Evolutionary conservation across 306 rosid genomes (phyloP).

Genomic region (Oemleria cerasiformis): DNA sequence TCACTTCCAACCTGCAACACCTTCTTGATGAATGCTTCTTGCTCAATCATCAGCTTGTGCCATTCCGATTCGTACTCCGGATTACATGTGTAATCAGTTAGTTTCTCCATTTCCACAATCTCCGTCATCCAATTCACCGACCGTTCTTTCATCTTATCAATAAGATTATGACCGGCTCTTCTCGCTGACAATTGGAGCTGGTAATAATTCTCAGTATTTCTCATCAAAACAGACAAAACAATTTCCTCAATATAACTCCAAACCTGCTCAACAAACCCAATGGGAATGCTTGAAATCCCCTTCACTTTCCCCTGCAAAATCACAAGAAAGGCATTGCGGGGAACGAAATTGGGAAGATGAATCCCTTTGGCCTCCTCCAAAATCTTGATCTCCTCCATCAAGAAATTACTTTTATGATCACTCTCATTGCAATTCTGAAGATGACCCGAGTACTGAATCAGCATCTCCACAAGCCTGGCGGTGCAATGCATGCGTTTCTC

Average conservation of each 20-base stretch:
- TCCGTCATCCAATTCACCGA: not conserved
- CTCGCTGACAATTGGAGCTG: not conserved
- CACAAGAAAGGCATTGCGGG: not conserved
- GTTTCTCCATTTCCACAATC: constrained; percentile 14
- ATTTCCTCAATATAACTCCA: constrained; percentile 2
- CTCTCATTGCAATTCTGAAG: not conserved
- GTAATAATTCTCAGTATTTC: not conserved
- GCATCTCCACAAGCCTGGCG: constrained; percentile 35
- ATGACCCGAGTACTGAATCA: not conserved
- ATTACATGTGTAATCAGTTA: not conserved
- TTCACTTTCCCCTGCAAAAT: not conserved
- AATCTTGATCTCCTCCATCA: constrained; percentile 25
- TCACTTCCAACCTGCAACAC: accelerated
- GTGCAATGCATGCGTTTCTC: constrained; percentile 36
- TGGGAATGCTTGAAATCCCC: not conserved
- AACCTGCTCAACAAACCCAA: not conserved
- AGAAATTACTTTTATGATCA: constrained; percentile 22
- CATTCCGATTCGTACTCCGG: not conserved
- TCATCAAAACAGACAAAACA: not conserved
- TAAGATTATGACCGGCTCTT: not conserved
- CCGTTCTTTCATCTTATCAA: not conserved
- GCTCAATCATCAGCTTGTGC: not conserved
- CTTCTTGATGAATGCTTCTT: too few relatives aligned
- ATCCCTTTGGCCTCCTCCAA: not conserved
- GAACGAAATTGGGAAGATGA: not conserved